phyloP scores from a whole-genome alignment of 352 stramenopile species.

The Phytophthora citrophthora region DNA sequence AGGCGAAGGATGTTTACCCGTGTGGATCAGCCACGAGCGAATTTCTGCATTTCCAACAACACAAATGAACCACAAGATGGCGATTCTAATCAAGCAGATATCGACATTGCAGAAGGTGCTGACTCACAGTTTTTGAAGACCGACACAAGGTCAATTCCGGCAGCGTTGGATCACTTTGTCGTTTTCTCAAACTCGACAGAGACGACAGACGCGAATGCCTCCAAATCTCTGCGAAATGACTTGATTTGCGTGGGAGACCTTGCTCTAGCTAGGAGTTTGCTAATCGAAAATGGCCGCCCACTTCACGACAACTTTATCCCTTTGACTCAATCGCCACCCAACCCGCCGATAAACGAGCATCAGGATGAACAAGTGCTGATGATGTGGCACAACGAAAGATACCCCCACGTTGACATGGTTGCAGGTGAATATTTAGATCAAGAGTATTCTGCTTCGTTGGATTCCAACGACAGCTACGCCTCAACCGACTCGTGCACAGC shows the following conservation, averaged over 20 bases:
- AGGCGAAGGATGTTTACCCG: background rate
- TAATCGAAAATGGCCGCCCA: background rate
- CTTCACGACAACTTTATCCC: constrained; percentile 13
- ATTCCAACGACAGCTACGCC: background rate
- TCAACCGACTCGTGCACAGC: background rate
- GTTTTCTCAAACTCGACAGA: constrained; percentile 7
- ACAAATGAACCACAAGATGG: background rate
- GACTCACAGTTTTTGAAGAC: background rate
- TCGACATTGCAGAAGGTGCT: too few species aligned
- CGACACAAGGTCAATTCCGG: background rate
- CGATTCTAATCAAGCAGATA: background rate
- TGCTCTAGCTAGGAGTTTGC: constrained; percentile 18
- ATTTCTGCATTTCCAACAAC: background rate
- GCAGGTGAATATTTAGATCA: background rate
- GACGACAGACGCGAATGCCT: background rate
- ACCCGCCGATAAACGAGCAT: background rate
- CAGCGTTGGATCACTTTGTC: constrained; percentile 10
- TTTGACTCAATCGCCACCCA: background rate
- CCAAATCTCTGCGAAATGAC: constrained; percentile 18
- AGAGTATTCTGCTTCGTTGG: background rate
- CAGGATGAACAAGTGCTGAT: background rate
- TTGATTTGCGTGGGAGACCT: constrained; percentile 34
- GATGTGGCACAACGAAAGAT: background rate
- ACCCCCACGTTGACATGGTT: background rate
- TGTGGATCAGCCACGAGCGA: background rate